Conservation (phyloP, 73 alveolate genomes). For the Paramecium caudatum region DNA sequence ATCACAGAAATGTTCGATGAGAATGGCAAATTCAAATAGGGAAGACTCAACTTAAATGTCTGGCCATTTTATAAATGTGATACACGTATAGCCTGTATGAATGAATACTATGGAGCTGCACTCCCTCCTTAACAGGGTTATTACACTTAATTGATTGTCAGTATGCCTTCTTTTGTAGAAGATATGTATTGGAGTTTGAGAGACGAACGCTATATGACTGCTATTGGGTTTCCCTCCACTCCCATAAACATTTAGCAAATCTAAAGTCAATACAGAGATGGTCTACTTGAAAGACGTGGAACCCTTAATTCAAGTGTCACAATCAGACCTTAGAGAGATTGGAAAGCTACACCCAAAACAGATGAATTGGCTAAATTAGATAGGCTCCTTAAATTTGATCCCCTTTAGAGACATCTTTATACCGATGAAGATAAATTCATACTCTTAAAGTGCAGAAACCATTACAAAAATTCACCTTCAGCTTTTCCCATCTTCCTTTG, state of each 20-base stretch:
- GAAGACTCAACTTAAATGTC: conserved; percentile 69
- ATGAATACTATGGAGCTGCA: conserved; percentile 76
- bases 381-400: conserved; percentile 72
- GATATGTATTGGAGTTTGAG: conserved; percentile 71
- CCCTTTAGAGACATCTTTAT: conserved; percentile 56
- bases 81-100: conserved; percentile 77
- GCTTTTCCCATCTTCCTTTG: conserved; percentile 75
- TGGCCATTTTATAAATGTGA: conserved; percentile 83
- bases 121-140: conserved; percentile 15
- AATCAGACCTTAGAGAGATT: conserved; percentile 46
- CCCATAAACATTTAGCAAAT: conserved; percentile 8
- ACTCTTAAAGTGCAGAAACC: conserved; percentile 77
- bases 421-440: conserved; percentile 77
- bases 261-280: not conserved
- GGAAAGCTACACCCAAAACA: conserved; percentile 69
- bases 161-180: conserved; percentile 61
- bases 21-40: conserved; percentile 68
- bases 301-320: not conserved
- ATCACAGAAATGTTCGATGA: conserved; percentile 73
- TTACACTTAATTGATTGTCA: conserved; percentile 38
- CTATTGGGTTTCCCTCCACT: conserved; percentile 66
- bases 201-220: conserved; percentile 68
- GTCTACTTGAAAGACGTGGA: conserved; percentile 1
- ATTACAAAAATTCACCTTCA: conserved; percentile 73
- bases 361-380: conserved; percentile 78